A percentile compares a stretch with the other conserved stretches of the same genome.
Conservation (phyloP, 2,329 filamentous ascomycete genomes). For the Trichothecium roseum region DNA sequence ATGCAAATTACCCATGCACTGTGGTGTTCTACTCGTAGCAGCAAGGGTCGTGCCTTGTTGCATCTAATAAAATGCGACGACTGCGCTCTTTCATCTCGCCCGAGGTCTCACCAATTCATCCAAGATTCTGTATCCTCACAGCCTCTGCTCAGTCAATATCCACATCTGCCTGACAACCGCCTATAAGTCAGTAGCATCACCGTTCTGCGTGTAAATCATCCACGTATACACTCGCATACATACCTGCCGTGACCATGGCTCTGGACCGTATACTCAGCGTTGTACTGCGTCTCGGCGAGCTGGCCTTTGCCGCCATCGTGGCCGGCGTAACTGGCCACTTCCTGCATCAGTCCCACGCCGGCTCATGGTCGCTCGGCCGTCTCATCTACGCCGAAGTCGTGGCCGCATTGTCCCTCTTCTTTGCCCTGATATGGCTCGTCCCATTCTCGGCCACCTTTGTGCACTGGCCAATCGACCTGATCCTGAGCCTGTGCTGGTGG, state of each 20-base stretch:
- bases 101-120: too few relatives aligned
- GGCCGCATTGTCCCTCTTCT: conserved; percentile 56
- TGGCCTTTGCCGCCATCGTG: conserved; percentile 63
- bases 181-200: too few relatives aligned
- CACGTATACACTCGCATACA: too few relatives aligned
- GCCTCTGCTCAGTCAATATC: too few relatives aligned
- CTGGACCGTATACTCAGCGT: conserved; percentile 28
- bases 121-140: too few relatives aligned
- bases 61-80: too few relatives aligned
- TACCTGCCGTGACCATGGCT: conserved; percentile 24
- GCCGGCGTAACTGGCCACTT: conserved; percentile 60
- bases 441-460: conserved; percentile 59
- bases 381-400: conserved; percentile 69
- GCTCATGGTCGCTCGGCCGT: conserved; percentile 45
- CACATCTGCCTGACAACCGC: too few relatives aligned
- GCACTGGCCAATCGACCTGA: conserved; percentile 60
- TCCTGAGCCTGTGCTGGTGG: conserved; percentile 63
- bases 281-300: conserved; percentile 33
- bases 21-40: too few relatives aligned
- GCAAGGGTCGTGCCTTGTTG: too few relatives aligned
- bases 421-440: conserved; percentile 62
- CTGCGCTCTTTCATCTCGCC: too few relatives aligned
- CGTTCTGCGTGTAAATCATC: too few relatives aligned
- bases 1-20: too few relatives aligned
- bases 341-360: conserved; percentile 38